phyloP scores from a whole-genome alignment of 305 asterid species.

The Fraxinus greggii region DNA sequence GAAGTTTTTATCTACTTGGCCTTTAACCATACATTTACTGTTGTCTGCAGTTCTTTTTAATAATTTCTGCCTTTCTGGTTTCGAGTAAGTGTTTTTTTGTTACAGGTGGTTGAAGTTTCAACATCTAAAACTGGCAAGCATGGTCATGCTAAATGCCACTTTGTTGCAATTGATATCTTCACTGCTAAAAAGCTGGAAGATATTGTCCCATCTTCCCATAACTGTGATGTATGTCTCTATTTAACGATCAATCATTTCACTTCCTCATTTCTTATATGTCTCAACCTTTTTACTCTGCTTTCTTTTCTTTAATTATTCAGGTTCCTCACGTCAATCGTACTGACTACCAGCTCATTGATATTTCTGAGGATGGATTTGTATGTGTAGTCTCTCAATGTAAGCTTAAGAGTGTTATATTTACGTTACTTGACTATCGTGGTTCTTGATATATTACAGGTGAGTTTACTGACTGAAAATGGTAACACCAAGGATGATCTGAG shows the following conservation, averaged over 20 bases:
- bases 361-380: slow-evolving; percentile 86
- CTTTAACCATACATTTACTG: background rate
- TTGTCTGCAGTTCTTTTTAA: background rate
- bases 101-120: slow-evolving; percentile 80
- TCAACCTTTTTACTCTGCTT: background rate
- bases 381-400: slow-evolving; percentile 13
- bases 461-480: slow-evolving; percentile 75
- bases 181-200: slow-evolving; percentile 83
- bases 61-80: background rate
- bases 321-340: slow-evolving; percentile 80
- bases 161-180: slow-evolving; percentile 79
- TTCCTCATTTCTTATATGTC: background rate
- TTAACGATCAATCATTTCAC: background rate
- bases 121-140: slow-evolving; percentile 94
- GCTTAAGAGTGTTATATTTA: background rate
- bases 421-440: background rate
- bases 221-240: slow-evolving; percentile 55
- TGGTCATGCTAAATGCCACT: slow-evolving; percentile 88
- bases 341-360: slow-evolving; percentile 82
- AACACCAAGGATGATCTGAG: slow-evolving; percentile 80
- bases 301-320: slow-evolving; percentile 30
- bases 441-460: slow-evolving; percentile 42
- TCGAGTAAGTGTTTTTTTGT: background rate
- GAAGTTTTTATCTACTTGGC: background rate
- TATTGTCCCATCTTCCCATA: slow-evolving; percentile 87